Base-by-base conservation (phyloP, 768 basidiomycete genomes). In the Porphyrellus cyaneotinctus region DNA sequence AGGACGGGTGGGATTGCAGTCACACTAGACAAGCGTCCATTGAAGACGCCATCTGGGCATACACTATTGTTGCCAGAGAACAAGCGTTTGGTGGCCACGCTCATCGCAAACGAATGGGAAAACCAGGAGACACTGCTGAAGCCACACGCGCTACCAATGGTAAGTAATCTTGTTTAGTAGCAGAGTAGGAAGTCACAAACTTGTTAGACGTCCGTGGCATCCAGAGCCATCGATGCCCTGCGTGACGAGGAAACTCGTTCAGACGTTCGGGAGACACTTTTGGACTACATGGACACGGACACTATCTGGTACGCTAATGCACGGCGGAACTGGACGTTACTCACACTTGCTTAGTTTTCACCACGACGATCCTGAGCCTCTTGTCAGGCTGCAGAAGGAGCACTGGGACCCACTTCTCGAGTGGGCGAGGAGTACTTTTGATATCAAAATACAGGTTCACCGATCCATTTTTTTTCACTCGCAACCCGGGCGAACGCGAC, bases 21-120 rank as follows among this genome's bases (percentile, higher is more conserved):
- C 28, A 90, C 85, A 6, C 76, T 97, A 46, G 95, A 97, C 73
- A 80, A 80, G 59, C 83, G 91, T 32, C 75, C 88, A 1, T 76
- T 99, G 52, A 95, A 91, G 69, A 98, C 95, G 13, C 93, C 95
- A 0, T 78, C 75, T 0, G 95, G 95, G n/a, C 82, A 85, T 41
- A 78, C 76, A 4, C 71, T 99, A 28, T 65, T 84, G 32, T 61
- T 98, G 14, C 94, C 94, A 1, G 69, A 72, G 43, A 74, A 80
- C 55, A 91, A 90, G 65, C 66, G 77, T 37, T 72, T 95, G 26
- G 76, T 89, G 20, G 93, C 95, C 2, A 77, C 90, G 2, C 77
- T 97, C 51, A 84, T 98, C 61, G 97, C 94, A 18, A 80, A 88
- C 51, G 97, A 99, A 74, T 99, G 97, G 97, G 94, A 99, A 63